Percentiles rank a stretch among this genome's conserved stretches.
These are phyloP conservation scores for Carex myosuroides DNA, from an alignment of 176 grass and related monocot genomes.

Conservation along the genomic window DNA sequence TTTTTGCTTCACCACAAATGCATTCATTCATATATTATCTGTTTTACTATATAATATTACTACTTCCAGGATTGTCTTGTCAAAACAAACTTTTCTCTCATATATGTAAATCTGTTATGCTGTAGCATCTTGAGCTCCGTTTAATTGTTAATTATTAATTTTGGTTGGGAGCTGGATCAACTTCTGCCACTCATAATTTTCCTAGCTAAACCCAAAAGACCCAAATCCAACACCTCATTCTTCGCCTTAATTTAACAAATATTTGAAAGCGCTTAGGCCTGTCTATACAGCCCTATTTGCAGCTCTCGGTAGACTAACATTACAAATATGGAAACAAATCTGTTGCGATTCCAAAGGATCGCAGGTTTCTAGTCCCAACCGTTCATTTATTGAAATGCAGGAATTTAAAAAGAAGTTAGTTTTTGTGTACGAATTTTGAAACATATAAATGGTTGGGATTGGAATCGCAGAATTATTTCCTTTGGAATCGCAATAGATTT, in stretches of 20 bases:
- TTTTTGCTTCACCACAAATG: background rate
- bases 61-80: background rate
- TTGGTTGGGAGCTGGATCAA: background rate
- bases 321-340: too few species aligned
- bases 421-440: too few species aligned
- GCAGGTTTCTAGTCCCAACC: too few species aligned
- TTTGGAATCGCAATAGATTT: too few species aligned
- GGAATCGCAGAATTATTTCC: too few species aligned
- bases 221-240: background rate
- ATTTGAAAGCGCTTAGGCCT: background rate
- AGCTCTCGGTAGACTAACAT: background rate
- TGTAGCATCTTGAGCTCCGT: background rate
- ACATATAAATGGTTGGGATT: too few species aligned
- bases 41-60: background rate
- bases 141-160: background rate
- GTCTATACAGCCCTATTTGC: background rate
- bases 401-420: too few species aligned
- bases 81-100: background rate
- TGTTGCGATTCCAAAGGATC: too few species aligned
- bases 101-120: background rate
- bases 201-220: background rate
- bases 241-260: background rate
- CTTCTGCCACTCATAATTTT: background rate
- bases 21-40: background rate
- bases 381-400: too few species aligned